phyloP scores from a whole-genome alignment of 78 protist species.

The Parvularia atlantis region DNA sequence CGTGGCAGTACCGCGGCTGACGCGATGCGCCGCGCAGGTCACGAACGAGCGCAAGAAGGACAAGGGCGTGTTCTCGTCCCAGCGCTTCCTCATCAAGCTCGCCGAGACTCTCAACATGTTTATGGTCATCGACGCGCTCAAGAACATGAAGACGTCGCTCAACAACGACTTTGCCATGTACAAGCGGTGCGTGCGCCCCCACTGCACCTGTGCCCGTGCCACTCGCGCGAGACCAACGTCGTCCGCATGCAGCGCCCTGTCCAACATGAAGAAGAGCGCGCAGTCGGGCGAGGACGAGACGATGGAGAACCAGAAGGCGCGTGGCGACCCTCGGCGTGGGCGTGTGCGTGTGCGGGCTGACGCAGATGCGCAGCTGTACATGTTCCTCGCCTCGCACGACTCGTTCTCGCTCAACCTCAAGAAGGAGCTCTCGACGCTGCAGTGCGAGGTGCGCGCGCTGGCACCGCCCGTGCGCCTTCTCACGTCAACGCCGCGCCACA shows the following conservation, averaged over 20 bases:
- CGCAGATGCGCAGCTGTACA: no score
- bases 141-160: constrained; percentile 76
- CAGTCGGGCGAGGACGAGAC: constrained; percentile 31
- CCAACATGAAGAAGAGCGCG: not conserved
- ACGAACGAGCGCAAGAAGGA: constrained; percentile 27
- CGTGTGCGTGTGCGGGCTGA: no score
- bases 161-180: constrained; percentile 73
- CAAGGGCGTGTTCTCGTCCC: constrained; percentile 32
- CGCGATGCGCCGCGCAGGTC: no score
- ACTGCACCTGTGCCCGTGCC: no score
- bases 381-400: constrained; percentile 60
- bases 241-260: no score
- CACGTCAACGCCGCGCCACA: not conserved
- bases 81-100: constrained; percentile 22
- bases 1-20: no score
- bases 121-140: constrained; percentile 58
- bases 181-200: constrained; percentile 58
- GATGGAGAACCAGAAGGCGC: constrained; percentile 55
- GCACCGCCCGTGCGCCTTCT: no score
- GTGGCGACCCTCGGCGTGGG: no score
- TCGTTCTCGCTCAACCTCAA: constrained; percentile 37
- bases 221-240: no score
- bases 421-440: constrained; percentile 17
- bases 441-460: no score
- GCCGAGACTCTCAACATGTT: constrained; percentile 46